Base-by-base conservation (phyloP, 768 basidiomycete species). In the Xerocomellus amylosporus region DNA sequence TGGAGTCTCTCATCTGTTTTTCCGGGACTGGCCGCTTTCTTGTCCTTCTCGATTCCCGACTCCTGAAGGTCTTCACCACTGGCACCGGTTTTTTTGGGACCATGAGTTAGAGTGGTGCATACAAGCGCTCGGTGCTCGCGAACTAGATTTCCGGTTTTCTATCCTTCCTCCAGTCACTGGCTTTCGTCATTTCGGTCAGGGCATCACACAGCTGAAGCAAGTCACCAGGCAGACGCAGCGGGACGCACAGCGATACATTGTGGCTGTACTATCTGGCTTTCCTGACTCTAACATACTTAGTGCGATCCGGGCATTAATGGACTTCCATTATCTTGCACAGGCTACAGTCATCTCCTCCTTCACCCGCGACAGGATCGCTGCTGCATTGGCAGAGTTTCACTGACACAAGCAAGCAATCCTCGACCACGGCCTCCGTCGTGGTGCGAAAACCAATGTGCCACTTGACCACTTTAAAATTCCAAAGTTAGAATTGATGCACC, bases 201-300 rank as follows among this genome's bases (percentile, higher is more conserved):
- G 77, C 0, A 73, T 79, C n/a, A 75, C 69, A 4, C 58, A 59
- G 10, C 51, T 78, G 12, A 77, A 77, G 43, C 77, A 79, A 55
- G 71, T 75, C n/a, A n/a, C n/a, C n/a, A n/a, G n/a, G n/a, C n/a
- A n/a, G 0, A 73, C 73, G 26, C 73, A 78, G 47, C 43, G 71
- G 3, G 70, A 79, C 28, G 60, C 77, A 1, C 67, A 78, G 52
- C 51, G 58, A 7, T 71, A 71, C 42, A 53, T 78, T 8, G 41
- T 79, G 9, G 41, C 61, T 8, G 54, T 74, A 55, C 50, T 37
- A n/a, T n/a, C n/a, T n/a, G n/a, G n/a, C n/a, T n/a, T n/a, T n/a
- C n/a, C n/a, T n/a, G n/a, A n/a, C n/a, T n/a, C n/a, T n/a, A n/a
- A n/a, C n/a, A n/a, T n/a, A n/a, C n/a, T n/a, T n/a, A n/a, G n/a